phyloP scores from a whole-genome alignment of 2,329 filamentous ascomycete genomes.

The Cladosporium sp. region DNA sequence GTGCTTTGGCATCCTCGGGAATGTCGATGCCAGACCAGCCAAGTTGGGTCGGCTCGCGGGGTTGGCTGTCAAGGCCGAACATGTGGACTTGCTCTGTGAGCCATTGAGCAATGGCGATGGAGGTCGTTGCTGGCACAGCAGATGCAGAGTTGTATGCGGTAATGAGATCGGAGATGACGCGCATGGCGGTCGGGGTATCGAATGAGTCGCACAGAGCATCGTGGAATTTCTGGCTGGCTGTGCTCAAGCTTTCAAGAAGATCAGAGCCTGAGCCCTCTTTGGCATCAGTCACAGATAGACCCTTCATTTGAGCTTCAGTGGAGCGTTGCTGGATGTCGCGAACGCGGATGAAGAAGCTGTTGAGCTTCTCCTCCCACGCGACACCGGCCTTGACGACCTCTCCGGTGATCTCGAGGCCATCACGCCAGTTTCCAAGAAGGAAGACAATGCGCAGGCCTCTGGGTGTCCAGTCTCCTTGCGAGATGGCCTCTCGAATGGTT shows the following conservation, averaged over 20 bases:
- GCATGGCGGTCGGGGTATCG: constrained; percentile 77
- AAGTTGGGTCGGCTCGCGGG: constrained; percentile 42
- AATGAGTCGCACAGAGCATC: constrained; percentile 76
- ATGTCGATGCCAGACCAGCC: constrained; percentile 65
- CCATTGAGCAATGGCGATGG: constrained; percentile 64
- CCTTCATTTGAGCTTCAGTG: constrained; percentile 8
- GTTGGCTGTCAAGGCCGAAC: constrained; percentile 69
- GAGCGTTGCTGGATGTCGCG: constrained; percentile 41
- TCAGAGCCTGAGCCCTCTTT: constrained; percentile 30
- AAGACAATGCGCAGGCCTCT: constrained; percentile 81
- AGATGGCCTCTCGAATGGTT: constrained; percentile 79
- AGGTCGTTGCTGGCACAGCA: constrained; percentile 43
- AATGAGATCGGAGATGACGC: constrained; percentile 71
- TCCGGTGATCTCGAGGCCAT: constrained; percentile 84
- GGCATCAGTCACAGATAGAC: constrained; percentile 14
- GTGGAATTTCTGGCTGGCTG: constrained; percentile 56
- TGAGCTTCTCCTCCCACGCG: constrained; percentile 75
- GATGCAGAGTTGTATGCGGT: constrained; percentile 65
- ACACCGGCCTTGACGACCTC: constrained; percentile 72
- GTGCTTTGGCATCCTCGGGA: constrained; percentile 55
- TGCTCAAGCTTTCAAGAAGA: constrained; percentile 47
- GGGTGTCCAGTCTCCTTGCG: constrained; percentile 66
- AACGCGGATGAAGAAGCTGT: constrained; percentile 63
- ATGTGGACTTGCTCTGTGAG: constrained; percentile 79
- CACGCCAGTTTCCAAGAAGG: constrained; percentile 81